Base-by-base conservation (phyloP, 2,329 filamentous ascomycete genomes). In the Fusarium piperis region DNA sequence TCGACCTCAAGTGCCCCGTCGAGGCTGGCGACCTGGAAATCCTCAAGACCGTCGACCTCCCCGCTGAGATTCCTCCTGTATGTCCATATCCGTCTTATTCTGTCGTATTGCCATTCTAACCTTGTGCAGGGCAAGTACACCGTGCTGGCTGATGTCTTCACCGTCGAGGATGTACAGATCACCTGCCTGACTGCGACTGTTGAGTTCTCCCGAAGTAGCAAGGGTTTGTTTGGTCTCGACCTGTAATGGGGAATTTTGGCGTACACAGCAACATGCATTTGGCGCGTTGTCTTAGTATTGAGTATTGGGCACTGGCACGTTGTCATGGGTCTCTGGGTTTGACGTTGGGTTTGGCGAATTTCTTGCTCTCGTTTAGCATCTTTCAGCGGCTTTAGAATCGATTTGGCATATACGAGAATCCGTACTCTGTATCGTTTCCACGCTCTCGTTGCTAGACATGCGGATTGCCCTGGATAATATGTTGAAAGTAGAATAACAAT, bases 1-100 rank as follows among this genome's bases (percentile, higher is more conserved):
- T 98, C 48, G 94, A 98, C 76, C 85, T 98, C 64, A 84, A 93
- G 76, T 99, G 96, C 83, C 96, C 96, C 55, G 88, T 99, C 65
- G 86, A 97, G 83, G 89, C 93, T 83, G 95, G 95, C 66, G 84
- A 90, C 23, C 86, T 94, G 78, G 84, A 84, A 38, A 84, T 99
- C 74, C 89, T 85, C 74, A 98, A 98, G 87, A 86, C 90, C 20
- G 94, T 98, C 62, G 90, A 95, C 38, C 86, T 99, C 68, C 96
- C 96, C 59, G 89, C 86, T 74, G 89, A 97, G 82, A 96, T 98
- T 73, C 95, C 95, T 80, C 93, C 94, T 66, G 95, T 97, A 89
- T 77, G 93, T 88, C 33, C 1, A n/a, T 18, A 6, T 18, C 23
- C 23, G 3, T 39, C 8, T 6, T 20, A 15, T 28, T 28, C n/a